phyloP scores from a whole-genome alignment of 176 grass and related monocot species.

The Triticum monococcum region DNA sequence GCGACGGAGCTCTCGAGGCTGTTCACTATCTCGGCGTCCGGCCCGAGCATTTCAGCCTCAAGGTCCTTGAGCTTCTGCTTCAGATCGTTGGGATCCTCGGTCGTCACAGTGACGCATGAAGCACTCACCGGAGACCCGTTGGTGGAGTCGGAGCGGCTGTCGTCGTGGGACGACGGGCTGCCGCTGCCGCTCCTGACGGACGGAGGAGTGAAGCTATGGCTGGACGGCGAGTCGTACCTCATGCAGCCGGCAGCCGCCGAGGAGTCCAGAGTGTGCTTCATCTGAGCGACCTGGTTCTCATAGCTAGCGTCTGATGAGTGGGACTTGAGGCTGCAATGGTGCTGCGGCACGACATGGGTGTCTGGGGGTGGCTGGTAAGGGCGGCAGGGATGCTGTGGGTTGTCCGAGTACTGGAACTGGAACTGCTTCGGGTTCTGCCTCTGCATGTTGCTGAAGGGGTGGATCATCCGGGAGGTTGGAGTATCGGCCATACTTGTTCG shows the following conservation, averaged over 20 bases:
- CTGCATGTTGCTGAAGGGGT: constrained; percentile 33
- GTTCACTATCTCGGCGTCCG: constrained; percentile 45
- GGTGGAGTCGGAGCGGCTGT: constrained; percentile 41
- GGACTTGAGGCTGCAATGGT: constrained; percentile 16
- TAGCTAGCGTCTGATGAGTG: constrained; percentile 36
- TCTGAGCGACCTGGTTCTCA: constrained; percentile 25
- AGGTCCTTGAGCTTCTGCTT: constrained; percentile 75
- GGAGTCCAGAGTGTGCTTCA: constrained; percentile 55
- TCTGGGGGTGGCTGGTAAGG: constrained; percentile 22
- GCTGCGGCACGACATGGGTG: constrained; percentile 2
- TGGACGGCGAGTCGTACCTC: constrained; percentile 43
- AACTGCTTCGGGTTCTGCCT: constrained; percentile 38
- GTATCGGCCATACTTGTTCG: constrained; percentile 39
- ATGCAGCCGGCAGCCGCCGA: constrained; percentile 37
- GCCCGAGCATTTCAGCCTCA: constrained; percentile 82
- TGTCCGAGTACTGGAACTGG: constrained; percentile 33
- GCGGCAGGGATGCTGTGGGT: constrained; percentile 10
- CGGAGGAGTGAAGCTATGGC: constrained; percentile 34
- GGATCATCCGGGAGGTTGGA: constrained; percentile 46
- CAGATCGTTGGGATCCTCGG: constrained; percentile 65
- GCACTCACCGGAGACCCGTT: constrained; percentile 54
- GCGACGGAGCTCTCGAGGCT: constrained; percentile 40
- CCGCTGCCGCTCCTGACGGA: constrained; percentile 40
- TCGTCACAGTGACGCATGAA: constrained; percentile 78
- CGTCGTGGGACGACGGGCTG: constrained; percentile 58